phyloP scores from a whole-genome alignment of 2,329 filamentous ascomycete species.

The Fonsecaea nubica region DNA sequence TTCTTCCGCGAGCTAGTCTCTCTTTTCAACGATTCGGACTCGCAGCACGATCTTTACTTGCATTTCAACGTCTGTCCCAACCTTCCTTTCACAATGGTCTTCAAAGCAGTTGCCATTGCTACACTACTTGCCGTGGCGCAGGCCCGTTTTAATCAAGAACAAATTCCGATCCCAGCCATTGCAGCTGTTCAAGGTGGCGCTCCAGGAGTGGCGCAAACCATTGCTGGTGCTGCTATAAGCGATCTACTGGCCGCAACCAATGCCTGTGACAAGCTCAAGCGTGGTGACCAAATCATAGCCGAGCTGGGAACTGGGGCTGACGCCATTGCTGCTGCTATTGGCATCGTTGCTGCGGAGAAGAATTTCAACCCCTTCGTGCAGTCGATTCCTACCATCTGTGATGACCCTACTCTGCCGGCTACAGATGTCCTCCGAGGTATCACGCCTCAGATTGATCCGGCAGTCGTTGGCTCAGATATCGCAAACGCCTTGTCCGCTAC shows the following conservation, averaged over 20 bases:
- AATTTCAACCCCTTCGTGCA: constrained; percentile 74
- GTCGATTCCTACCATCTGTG: constrained; percentile 67
- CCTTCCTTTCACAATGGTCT: constrained; percentile 25
- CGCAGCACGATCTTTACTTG: constrained; percentile 32
- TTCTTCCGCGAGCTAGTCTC: constrained; percentile 39
- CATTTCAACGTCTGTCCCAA: constrained; percentile 8
- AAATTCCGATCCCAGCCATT: constrained; percentile 36
- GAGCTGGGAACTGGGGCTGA: constrained; percentile 65
- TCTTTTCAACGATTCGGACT: constrained; percentile 27
- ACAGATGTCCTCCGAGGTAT: constrained; percentile 69
- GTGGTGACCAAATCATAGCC: constrained; percentile 69
- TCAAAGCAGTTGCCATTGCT: constrained; percentile 20
- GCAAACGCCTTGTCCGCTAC: constrained; percentile 66
- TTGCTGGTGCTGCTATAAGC: constrained; percentile 67
- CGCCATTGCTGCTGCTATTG: constrained; percentile 67
- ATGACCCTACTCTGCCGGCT: constrained; percentile 66
- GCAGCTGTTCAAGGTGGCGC: constrained; percentile 45
- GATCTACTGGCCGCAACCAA: constrained; percentile 69
- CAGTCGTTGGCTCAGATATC: constrained; percentile 61
- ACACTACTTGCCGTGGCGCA: constrained; percentile 32
- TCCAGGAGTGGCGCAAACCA: constrained; percentile 67
- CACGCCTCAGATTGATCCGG: constrained; percentile 71
- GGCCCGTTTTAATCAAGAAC: constrained; percentile 37
- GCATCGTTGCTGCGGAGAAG: constrained; percentile 71
- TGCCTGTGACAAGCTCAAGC: constrained; percentile 69